These are phyloP conservation scores for Fragaria ananassa DNA, from an alignment of 306 rosid genomes.

Conservation along the genomic window DNA sequence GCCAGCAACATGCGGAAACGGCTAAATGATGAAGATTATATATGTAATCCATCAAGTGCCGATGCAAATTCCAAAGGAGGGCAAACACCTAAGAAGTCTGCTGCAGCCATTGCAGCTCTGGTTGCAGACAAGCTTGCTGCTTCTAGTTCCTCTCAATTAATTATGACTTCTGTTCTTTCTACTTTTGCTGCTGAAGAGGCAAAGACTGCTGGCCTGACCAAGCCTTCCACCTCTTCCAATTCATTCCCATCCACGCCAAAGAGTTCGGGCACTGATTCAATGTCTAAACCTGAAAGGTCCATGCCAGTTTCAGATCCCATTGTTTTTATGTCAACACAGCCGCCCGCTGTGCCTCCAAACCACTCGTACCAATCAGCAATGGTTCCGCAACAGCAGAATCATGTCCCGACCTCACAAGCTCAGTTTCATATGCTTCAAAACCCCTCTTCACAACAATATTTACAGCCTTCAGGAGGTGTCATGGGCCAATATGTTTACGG, in stretches of 20 bases:
- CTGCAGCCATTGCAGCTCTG: conserved; percentile 88
- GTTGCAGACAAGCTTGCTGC: conserved; percentile 95
- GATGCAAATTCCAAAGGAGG: conserved; percentile 43
- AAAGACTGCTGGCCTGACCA: conserved; percentile 54
- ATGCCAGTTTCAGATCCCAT: conserved; percentile 48
- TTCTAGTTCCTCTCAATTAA: conserved; percentile 84
- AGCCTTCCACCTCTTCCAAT: conserved; percentile 25
- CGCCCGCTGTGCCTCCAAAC: conserved; percentile 42
- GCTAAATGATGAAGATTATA: conserved; percentile 58
- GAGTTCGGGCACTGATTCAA: conserved; percentile 33
- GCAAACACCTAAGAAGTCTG: conserved; percentile 54
- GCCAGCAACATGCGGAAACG: conserved; percentile 67
- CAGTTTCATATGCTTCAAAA: conserved; percentile 64
- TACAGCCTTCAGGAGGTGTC: conserved; percentile 58
- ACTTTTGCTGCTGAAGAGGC: conserved; percentile 91
- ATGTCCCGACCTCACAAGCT: conserved; percentile 53
- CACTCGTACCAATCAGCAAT: conserved; percentile 68
- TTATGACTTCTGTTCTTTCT: conserved; percentile 84
- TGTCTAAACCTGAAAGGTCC: conserved; percentile 44
- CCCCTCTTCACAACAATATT: conserved; percentile 57
- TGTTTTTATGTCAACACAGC: conserved; percentile 53
- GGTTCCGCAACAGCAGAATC: conserved; percentile 53
- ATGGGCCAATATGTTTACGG: conserved; percentile 61
- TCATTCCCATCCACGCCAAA: conserved; percentile 26
- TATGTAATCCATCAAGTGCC: conserved; percentile 39